Evolutionary conservation across 23 red algal genomes (phyloP).

Genomic region (Gracilaria domingensis): DNA sequence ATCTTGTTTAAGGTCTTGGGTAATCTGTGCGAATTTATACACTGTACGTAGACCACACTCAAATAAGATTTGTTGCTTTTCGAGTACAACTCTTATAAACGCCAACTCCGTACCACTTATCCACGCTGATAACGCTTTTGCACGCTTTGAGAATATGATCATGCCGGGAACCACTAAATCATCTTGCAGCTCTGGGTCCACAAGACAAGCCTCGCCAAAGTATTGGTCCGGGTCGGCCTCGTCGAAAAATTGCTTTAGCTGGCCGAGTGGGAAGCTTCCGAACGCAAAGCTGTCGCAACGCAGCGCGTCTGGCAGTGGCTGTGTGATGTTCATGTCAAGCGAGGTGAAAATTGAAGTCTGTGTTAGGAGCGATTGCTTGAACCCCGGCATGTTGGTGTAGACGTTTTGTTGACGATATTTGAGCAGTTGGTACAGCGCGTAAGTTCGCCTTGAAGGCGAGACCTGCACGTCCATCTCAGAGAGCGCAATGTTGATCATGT

Average conservation of each 20-base stretch:
- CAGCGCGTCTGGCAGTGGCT: constrained; percentile 83
- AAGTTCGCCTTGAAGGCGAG: constrained; percentile 83
- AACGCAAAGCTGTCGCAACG: constrained; percentile 87
- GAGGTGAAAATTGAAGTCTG: constrained; percentile 15
- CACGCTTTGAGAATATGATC: constrained; percentile 73
- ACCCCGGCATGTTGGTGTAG: constrained; percentile 87
- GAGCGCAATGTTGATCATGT: constrained; percentile 99
- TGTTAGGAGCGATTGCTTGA: constrained; percentile 20
- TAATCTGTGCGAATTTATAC: constrained; percentile 84
- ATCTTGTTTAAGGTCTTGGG: constrained; percentile 69
- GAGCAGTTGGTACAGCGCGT: constrained; percentile 82
- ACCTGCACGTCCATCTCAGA: constrained; percentile 82
- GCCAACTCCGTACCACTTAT: constrained; percentile 86
- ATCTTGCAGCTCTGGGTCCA: constrained; percentile 47
- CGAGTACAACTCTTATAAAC: constrained; percentile 67
- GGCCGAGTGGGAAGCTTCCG: constrained; percentile 59
- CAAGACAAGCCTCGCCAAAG: constrained; percentile 83
- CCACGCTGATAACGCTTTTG: constrained; percentile 80
- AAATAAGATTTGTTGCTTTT: constrained; percentile 79
- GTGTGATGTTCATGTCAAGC: constrained; percentile 59
- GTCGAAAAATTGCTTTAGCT: constrained; percentile 66
- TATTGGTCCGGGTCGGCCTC: constrained; percentile 40
- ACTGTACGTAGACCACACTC: constrained; percentile 87
- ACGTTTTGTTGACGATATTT: constrained; percentile 75
- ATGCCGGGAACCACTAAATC: constrained; percentile 63